Percentiles rank a stretch among this genome's conserved stretches.
These are phyloP conservation scores for Capsicum chinense DNA, from an alignment of 257 asterid genomes.

Conservation along the genomic window DNA sequence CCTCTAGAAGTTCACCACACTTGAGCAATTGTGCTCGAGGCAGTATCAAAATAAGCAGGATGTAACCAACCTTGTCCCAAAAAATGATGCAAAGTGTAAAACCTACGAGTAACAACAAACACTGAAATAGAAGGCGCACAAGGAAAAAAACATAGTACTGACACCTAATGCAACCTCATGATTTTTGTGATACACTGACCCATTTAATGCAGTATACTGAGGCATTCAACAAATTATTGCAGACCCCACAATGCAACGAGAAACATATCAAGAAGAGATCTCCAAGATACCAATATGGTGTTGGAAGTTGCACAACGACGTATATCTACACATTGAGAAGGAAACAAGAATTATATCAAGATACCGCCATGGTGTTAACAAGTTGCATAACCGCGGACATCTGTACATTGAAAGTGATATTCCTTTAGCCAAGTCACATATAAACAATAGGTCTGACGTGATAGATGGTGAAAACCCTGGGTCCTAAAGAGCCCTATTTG, in stretches of 20 bases:
- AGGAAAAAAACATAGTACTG: neutral
- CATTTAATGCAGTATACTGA: neutral
- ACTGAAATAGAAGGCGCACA: neutral
- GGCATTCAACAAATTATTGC: neutral
- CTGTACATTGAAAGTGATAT: neutral
- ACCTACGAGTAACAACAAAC: neutral
- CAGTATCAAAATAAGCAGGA: neutral
- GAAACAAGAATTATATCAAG: neutral
- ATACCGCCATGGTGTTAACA: neutral
- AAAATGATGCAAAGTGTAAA: neutral
- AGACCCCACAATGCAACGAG: neutral
- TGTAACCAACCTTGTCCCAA: neutral
- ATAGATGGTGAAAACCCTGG: neutral
- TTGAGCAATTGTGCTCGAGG: neutral
- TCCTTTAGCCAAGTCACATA: neutral
- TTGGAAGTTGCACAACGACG: neutral
- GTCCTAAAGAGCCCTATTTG: neutral
- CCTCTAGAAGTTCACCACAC: conserved; percentile 20
- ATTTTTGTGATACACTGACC: neutral
- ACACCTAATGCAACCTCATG: neutral
- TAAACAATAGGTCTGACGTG: neutral
- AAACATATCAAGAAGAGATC: neutral
- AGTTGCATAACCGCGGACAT: neutral
- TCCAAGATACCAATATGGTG: neutral
- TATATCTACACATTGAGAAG: neutral